phyloP scores from a whole-genome alignment of 495 filamentous ascomycete species.

The Penicillium manginii region DNA sequence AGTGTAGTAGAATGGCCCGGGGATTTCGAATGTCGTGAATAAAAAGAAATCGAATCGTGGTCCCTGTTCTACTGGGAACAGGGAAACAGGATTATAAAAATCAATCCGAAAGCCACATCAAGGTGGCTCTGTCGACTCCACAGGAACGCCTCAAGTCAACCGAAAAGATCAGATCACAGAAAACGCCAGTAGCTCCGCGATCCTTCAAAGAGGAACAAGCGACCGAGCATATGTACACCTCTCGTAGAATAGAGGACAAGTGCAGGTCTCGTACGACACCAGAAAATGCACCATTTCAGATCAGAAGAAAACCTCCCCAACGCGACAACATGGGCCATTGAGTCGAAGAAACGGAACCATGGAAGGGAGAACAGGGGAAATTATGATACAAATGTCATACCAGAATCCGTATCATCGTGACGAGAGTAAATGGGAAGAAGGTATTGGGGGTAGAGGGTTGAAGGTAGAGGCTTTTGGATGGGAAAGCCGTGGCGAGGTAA shows the following conservation, averaged over 20 bases:
- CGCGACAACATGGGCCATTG: constrained; percentile 9
- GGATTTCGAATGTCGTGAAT: no score
- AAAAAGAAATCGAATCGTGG: background rate
- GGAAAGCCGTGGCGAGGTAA: background rate
- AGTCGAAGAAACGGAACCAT: constrained; percentile 1
- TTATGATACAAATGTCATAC: constrained; percentile 41
- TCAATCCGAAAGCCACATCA: constrained; percentile 14
- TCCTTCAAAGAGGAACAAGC: constrained; percentile 11
- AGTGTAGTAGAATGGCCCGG: no score
- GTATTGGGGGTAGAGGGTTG: background rate
- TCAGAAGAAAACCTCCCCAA: constrained; percentile 13
- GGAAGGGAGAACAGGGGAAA: constrained; percentile 18
- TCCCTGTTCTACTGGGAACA: background rate
- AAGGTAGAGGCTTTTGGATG: background rate
- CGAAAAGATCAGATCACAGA: constrained; percentile 15
- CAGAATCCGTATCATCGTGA: constrained; percentile 31
- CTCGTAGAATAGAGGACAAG: constrained; percentile 9
- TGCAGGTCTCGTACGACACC: constrained; percentile 20
- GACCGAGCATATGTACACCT: constrained; percentile 26
- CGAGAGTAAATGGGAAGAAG: constrained; percentile 14
- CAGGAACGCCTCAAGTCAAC: constrained; percentile 24
- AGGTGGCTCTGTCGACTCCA: constrained; percentile 15
- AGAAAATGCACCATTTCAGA: constrained; percentile 28
- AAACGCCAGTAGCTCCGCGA: constrained; percentile 29
- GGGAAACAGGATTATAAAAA: background rate